Percentiles rank a stretch among this genome's conserved stretches.
Conservation (phyloP, 805 yeast species). For the Lipomyces oligophaga region DNA sequence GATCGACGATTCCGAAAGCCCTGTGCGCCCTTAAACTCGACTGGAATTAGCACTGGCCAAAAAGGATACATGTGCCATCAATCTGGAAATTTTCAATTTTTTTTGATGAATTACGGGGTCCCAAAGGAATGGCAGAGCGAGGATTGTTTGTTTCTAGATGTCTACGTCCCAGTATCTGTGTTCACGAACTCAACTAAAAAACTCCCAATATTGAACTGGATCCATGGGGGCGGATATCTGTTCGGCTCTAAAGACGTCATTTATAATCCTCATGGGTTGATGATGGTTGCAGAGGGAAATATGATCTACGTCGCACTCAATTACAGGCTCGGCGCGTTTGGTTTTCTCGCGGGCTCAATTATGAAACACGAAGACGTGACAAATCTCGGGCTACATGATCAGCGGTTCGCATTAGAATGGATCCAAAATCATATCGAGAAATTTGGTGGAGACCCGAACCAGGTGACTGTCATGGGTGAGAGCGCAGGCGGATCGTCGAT, state of each 20-base stretch:
- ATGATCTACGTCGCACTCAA: constrained; percentile 27
- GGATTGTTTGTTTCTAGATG: constrained; percentile 28
- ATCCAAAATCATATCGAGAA: constrained; percentile 36
- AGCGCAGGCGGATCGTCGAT: constrained; percentile 42
- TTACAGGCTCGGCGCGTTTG: constrained; percentile 37
- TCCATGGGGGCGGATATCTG: constrained; percentile 30
- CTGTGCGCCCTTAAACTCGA: constrained; percentile 13
- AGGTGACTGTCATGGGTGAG: constrained; percentile 41
- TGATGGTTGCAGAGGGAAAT: constrained; percentile 14
- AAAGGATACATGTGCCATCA: constrained; percentile 23
- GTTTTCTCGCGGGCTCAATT: constrained; percentile 36
- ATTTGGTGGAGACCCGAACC: constrained; percentile 41
- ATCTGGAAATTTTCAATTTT: constrained; percentile 12
- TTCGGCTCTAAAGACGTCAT: constrained; percentile 24
- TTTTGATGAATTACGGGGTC: constrained; percentile 7
- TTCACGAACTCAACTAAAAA: not conserved
- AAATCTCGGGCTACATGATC: constrained; percentile 41
- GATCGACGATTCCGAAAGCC: constrained; percentile 22
- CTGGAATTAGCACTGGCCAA: constrained; percentile 19
- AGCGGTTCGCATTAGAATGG: constrained; percentile 40
- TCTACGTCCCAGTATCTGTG: constrained; percentile 6
- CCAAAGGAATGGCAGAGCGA: constrained; percentile 9
- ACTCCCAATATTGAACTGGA: constrained; percentile 26
- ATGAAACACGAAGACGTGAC: constrained; percentile 32
- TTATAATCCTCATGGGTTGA: constrained; percentile 20